Evolutionary conservation across 805 yeast genomes (phyloP).

Genomic region (Pichia scutulata): DNA sequence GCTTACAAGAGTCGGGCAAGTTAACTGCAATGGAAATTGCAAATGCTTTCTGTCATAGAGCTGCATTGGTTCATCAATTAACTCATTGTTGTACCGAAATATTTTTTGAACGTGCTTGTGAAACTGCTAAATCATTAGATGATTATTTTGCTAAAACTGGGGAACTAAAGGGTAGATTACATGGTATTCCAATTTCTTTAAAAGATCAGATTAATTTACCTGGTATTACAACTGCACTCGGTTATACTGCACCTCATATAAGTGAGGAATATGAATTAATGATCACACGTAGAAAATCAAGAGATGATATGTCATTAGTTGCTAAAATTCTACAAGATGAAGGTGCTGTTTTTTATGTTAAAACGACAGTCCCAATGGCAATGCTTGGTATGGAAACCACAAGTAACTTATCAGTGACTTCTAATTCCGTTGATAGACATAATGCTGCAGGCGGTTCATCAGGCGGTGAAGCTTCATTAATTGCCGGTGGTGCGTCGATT

Average conservation of each 20-base stretch:
- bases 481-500: constrained; percentile 26
- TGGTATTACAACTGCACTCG: constrained; percentile 34
- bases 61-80: constrained; percentile 36
- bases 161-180: constrained; percentile 34
- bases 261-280: constrained; percentile 20
- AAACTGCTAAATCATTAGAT: constrained; percentile 34
- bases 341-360: constrained; percentile 37
- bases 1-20: constrained; percentile 24
- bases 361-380: constrained; percentile 39
- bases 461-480: constrained; percentile 38
- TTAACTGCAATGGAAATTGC: constrained; percentile 30
- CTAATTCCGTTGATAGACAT: constrained; percentile 31
- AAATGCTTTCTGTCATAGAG: constrained; percentile 36
- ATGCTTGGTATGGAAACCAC: constrained; percentile 35
- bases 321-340: constrained; percentile 28
- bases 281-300: constrained; percentile 22
- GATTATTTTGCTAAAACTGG: constrained; percentile 29
- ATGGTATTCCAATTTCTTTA: constrained; percentile 39
- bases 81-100: constrained; percentile 36
- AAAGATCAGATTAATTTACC: constrained; percentile 37
- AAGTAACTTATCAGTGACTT: constrained; percentile 33
- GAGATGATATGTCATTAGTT: constrained; percentile 23
- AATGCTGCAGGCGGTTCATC: constrained; percentile 38
- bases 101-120: constrained; percentile 34
- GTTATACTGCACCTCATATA: constrained; percentile 29